Conservation (phyloP, 805 yeast genomes). For the Candida endomychidarum region DNA sequence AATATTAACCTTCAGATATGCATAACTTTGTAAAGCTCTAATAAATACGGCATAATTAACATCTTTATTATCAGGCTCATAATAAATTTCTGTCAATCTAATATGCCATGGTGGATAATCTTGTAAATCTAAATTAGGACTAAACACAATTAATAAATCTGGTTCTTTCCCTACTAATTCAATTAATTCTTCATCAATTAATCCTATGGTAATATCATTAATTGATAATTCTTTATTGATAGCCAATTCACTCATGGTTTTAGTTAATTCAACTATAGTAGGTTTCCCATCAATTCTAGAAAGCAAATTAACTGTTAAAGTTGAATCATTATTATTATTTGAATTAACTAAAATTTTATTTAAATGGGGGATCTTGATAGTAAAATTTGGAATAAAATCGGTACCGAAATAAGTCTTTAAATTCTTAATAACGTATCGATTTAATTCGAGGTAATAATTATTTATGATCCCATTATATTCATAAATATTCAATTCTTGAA, state of each 20-base stretch:
- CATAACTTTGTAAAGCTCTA: constrained; percentile 70
- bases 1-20: constrained; percentile 81
- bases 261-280: constrained; percentile 84
- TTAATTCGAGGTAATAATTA: constrained; percentile 48
- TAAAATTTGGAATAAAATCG: constrained; percentile 59
- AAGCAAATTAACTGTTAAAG: constrained; percentile 64
- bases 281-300: constrained; percentile 84
- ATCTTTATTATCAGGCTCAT: constrained; percentile 82
- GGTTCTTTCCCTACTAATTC: constrained; percentile 91
- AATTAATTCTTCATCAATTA: constrained; percentile 70
- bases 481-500: constrained; percentile 67
- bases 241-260: constrained; percentile 78
- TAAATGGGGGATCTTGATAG: constrained; percentile 66
- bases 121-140: constrained; percentile 84
- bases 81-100: constrained; percentile 83
- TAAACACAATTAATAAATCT: constrained; percentile 79
- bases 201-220: constrained; percentile 68
- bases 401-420: constrained; percentile 75
- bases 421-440: constrained; percentile 55
- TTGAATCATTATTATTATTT: constrained; percentile 31
- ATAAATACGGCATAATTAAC: constrained; percentile 83
- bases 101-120: constrained; percentile 99
- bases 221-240: constrained; percentile 56
- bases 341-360: constrained; percentile 43
- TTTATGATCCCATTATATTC: constrained; percentile 75